Conservation (phyloP, 208 protist species). For the Trypanosoma theileri region DNA sequence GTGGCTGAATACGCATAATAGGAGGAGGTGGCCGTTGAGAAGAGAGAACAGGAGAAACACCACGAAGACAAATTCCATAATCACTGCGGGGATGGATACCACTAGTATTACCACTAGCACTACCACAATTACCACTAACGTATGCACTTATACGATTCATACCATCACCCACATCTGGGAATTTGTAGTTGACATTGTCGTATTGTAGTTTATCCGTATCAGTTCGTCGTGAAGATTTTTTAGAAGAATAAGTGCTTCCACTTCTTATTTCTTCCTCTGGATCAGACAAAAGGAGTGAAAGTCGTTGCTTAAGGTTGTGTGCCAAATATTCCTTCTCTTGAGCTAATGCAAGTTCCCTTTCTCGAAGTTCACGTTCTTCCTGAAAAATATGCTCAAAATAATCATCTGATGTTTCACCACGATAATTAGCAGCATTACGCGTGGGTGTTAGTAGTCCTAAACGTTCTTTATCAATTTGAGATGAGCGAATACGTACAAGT, state of each 20-base stretch:
- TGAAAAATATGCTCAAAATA: constrained; percentile 43
- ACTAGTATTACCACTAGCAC: too few relatives aligned
- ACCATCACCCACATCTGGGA: constrained; percentile 21
- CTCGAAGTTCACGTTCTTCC: constrained; percentile 49
- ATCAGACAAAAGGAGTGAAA: constrained; percentile 28
- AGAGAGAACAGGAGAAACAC: too few relatives aligned
- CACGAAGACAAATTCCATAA: too few relatives aligned
- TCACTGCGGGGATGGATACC: too few relatives aligned
- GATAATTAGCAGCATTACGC: not conserved
- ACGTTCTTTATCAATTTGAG: too few relatives aligned
- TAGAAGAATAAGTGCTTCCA: constrained; percentile 37
- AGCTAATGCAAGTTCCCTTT: constrained; percentile 47
- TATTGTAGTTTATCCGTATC: constrained; percentile 22
- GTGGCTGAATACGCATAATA: constrained; percentile 16
- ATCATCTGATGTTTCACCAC: not conserved
- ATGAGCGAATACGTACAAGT: too few relatives aligned
- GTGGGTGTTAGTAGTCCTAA: too few relatives aligned
- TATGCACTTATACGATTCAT: constrained; percentile 45
- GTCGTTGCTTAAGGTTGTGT: constrained; percentile 43
- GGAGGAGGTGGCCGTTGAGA: not conserved
- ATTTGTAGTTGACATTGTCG: constrained; percentile 36
- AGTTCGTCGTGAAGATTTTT: constrained; percentile 34
- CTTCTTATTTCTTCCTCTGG: constrained; percentile 38
- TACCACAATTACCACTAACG: constrained; percentile 2
- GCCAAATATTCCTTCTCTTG: constrained; percentile 59